Conservation (phyloP, 768 basidiomycete species). For the Harrya chromipes region DNA sequence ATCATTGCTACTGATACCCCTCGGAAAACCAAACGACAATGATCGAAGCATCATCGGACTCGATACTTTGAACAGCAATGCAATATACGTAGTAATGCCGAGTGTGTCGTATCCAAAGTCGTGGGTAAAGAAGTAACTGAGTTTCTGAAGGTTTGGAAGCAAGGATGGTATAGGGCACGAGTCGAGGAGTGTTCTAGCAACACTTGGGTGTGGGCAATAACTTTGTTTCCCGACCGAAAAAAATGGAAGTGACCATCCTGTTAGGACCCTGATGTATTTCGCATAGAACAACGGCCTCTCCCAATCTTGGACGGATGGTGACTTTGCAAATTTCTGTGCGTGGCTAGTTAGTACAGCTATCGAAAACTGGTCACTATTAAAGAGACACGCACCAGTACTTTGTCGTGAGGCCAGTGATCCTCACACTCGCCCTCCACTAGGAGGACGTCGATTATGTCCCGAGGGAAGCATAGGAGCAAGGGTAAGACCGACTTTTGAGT, state of each 20-base stretch:
- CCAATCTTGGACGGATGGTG: slow-evolving; percentile 16
- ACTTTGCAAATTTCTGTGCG: slow-evolving; percentile 15
- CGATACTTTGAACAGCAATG: slow-evolving; percentile 11
- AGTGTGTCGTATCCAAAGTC: not conserved
- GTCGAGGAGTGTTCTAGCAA: slow-evolving; percentile 17
- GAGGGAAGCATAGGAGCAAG: slow-evolving; percentile 16
- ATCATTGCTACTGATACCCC: slow-evolving; percentile 13
- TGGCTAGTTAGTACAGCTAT: not conserved
- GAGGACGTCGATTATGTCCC: slow-evolving; percentile 11
- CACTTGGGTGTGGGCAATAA: slow-evolving; percentile 7
- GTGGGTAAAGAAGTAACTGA: slow-evolving; percentile 7
- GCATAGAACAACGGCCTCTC: slow-evolving; percentile 15
- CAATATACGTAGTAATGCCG: slow-evolving; percentile 4
- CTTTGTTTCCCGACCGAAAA: too few species aligned
- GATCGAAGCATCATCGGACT: slow-evolving; percentile 6
- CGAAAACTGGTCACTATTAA: too few species aligned
- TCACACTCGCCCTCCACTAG: slow-evolving; percentile 9
- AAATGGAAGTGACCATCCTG: too few species aligned
- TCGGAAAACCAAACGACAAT: slow-evolving; percentile 17
- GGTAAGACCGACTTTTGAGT: slow-evolving; percentile 19
- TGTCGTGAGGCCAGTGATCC: slow-evolving; percentile 13
- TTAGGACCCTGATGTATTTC: slow-evolving; percentile 14
- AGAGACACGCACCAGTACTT: slow-evolving; percentile 8
- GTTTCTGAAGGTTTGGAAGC: slow-evolving; percentile 24
- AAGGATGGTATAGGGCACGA: slow-evolving; percentile 20